Evolutionary conservation across 1,139 yeast genomes (phyloP).

Genomic region (Debaryomyces fabryi): DNA sequence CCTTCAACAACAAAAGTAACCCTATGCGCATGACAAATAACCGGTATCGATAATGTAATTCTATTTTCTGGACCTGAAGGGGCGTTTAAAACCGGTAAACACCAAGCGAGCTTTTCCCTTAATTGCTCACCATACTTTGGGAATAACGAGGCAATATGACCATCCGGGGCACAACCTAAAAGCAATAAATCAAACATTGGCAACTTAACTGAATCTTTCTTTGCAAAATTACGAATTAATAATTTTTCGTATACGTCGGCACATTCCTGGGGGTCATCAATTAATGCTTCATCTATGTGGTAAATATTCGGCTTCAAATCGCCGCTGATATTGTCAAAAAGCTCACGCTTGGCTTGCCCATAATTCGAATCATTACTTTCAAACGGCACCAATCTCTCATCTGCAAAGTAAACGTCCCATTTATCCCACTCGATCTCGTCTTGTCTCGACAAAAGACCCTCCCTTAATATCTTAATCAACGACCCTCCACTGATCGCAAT

Average conservation of each 20-base stretch:
- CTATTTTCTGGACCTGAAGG: conserved; percentile 89
- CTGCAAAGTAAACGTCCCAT: conserved; percentile 97
- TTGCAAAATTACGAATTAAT: conserved; percentile 88
- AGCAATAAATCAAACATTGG: conserved; percentile 92
- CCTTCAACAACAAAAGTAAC: conserved; percentile 96
- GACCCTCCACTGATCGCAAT: conserved; percentile 95
- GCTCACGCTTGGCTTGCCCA: conserved; percentile 81
- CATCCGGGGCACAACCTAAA: conserved; percentile 98
- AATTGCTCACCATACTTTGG: conserved; percentile 85
- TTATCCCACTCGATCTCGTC: conserved; percentile 84
- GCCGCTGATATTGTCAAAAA: conserved; percentile 67
- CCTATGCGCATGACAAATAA: conserved; percentile 89
- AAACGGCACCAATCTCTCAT: conserved; percentile 92
- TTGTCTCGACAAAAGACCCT: conserved; percentile 73
- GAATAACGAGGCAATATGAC: conserved; percentile 93
- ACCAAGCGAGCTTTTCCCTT: conserved; percentile 94
- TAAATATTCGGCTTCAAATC: conserved; percentile 67
- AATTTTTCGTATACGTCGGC: conserved; percentile 91
- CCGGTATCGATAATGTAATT: conserved; percentile 92
- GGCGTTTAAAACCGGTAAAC: conserved; percentile 88
- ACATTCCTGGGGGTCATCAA: conserved; percentile 88
- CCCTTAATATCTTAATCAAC: conserved; percentile 77
- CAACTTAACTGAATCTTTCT: conserved; percentile 89
- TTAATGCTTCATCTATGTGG: conserved; percentile 77
- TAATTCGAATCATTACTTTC: conserved; percentile 83